phyloP scores from a whole-genome alignment of 176 grass and related monocot genomes.

The Paspalum notatum region DNA sequence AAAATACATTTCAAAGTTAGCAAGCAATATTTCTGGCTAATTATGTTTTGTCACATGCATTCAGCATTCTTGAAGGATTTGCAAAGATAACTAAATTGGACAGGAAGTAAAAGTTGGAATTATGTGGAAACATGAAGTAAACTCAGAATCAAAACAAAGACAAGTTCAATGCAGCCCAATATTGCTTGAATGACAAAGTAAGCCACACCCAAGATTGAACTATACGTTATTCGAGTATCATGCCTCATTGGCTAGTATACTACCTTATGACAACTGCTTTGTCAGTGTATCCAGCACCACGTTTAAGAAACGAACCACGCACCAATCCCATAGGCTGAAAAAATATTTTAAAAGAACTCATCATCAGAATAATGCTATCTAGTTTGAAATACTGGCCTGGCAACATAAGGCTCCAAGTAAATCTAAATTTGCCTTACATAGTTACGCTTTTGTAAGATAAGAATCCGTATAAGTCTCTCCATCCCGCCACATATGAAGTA shows the following conservation, averaged over 20 bases:
- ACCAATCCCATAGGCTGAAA: constrained; percentile 85
- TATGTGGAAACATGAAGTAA: constrained; percentile 14
- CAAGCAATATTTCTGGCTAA: neutral
- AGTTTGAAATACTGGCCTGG: neutral
- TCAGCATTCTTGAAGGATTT: neutral
- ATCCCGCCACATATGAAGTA: constrained; percentile 91
- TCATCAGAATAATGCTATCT: constrained; percentile 21
- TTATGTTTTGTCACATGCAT: neutral
- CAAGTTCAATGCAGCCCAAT: neutral
- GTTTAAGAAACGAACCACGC: constrained; percentile 60
- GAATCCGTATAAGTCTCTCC: constrained; percentile 86
- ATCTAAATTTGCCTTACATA: constrained; percentile 71
- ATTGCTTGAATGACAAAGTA: constrained; percentile 6
- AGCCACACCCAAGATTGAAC: constrained; percentile 5
- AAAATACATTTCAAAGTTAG: neutral
- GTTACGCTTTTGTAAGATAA: constrained; percentile 91
- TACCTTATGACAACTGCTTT: constrained; percentile 96
- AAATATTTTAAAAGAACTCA: constrained; percentile 30
- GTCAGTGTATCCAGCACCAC: constrained; percentile 87
- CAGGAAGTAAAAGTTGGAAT: neutral
- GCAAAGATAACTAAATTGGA: neutral
- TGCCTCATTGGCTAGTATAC: neutral
- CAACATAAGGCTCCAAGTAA: constrained; percentile 33
- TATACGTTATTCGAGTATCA: neutral
- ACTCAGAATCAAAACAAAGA: constrained; percentile 3